Base-by-base conservation (phyloP, 352 stramenopile species). In the Salisapilia sapeloensis region DNA sequence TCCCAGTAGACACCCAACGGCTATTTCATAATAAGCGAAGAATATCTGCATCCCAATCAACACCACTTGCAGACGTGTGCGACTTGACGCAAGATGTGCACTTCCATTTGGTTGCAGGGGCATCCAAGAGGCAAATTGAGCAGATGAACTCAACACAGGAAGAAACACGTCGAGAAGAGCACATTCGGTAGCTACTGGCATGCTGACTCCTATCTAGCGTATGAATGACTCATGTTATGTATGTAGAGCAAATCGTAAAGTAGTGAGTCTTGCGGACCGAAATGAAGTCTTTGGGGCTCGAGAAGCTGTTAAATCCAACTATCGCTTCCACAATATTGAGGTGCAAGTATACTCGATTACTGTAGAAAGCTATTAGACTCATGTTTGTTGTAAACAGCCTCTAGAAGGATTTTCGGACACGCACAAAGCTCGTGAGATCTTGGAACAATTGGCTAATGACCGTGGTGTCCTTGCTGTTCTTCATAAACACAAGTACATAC, bases 381-480 rank as follows among this genome's bases (percentile, higher is more conserved):
- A 35, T 26, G 8, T n/a, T 19, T 35, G 30, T 12, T 15, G 30
- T 35, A 21, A 15, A 12, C 11, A 62, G 50, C 50, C 54, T n/a
- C 44, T 87, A 6, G 35, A 61, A 19, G 57, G 64, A 11, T 80
- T 87, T 35, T 32, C 42, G 0, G 60, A 87, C 19, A 36, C 48
- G 10, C 23, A 63, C 4, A 58, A 56, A 17, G 83, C 83, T 4
- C 53, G 59, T 6, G 53, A 64, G 40, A 92, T 96, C 43, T 52
- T 96, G 6, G 54, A 87, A 29, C 56, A 50, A 10, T 48, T 96
- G 16, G 81, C 80, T 1, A 81, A 63, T n/a, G 80, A 95, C 42
- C 74, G 71, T 21, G 83, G 83, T 1, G 72, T 96, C 40, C 42
- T 90, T 10, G 60, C 72, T 0, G 82, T 94, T 12, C 80, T 96